phyloP scores from a whole-genome alignment of 2,329 filamentous ascomycete genomes.

The Furcasterigmium sp. region DNA sequence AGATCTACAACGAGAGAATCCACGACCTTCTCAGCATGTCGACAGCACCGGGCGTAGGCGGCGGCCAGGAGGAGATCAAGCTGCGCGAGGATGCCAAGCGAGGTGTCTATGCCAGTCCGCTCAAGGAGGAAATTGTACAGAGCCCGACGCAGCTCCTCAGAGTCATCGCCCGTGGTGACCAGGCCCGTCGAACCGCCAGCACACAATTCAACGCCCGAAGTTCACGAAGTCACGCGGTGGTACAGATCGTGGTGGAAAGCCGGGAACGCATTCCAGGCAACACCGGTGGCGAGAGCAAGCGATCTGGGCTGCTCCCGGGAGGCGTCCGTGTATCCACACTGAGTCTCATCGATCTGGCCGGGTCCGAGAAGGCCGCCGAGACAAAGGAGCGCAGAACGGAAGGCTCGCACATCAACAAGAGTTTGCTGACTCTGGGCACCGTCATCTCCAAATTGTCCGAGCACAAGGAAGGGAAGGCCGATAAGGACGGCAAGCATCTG shows the following conservation, averaged over 20 bases:
- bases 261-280: slow-evolving; percentile 71
- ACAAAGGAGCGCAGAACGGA: slow-evolving; percentile 91
- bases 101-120: slow-evolving; percentile 89
- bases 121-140: slow-evolving; percentile 98
- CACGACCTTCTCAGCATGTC: slow-evolving; percentile 85
- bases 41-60: slow-evolving; percentile 48
- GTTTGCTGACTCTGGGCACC: slow-evolving; percentile 86
- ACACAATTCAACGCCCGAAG: slow-evolving; percentile 97
- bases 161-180: slow-evolving; percentile 91
- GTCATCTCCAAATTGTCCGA: slow-evolving; percentile 92
- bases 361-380: slow-evolving; percentile 93
- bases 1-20: slow-evolving; percentile 98
- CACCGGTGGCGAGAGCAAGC: slow-evolving; percentile 51
- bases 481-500: slow-evolving; percentile 76
- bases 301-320: slow-evolving; percentile 68
- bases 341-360: slow-evolving; percentile 92
- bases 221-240: slow-evolving; percentile 95
- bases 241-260: slow-evolving; percentile 97
- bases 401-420: slow-evolving; percentile 98
- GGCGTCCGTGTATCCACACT: slow-evolving; percentile 93
- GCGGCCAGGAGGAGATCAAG: slow-evolving; percentile 87
- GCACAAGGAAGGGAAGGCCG: slow-evolving; percentile 75
- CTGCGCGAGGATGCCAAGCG: slow-evolving; percentile 92
- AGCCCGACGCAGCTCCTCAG: slow-evolving; percentile 91
- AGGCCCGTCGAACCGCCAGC: slow-evolving; percentile 83